These are phyloP conservation scores for Dactylorhiza incarnata DNA, from an alignment of 106 monocot genomes.

Conservation along the genomic window DNA sequence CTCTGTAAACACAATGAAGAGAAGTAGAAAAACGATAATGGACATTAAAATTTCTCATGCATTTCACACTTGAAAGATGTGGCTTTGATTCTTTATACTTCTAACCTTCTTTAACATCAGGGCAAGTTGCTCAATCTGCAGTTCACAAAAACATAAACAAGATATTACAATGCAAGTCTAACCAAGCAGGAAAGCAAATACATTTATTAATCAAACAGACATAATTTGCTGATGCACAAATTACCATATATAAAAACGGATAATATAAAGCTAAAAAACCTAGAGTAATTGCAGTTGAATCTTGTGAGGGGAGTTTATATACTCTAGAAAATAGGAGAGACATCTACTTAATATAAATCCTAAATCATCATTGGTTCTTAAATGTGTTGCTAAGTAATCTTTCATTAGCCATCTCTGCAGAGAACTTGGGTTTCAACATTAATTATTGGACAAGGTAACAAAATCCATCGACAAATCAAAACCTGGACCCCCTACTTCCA, in stretches of 20 bases:
- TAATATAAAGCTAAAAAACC: not conserved
- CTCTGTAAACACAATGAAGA: constrained; percentile 43
- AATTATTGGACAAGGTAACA: not conserved
- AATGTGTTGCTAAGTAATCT: not conserved
- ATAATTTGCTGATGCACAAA: not conserved
- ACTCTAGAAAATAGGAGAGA: not conserved
- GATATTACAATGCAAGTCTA: constrained; percentile 7
- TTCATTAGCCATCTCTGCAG: not conserved
- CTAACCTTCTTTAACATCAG: constrained; percentile 63
- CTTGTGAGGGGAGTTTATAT: not conserved
- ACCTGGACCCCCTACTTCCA: too few species aligned
- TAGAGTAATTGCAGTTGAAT: not conserved
- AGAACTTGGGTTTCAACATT: not conserved
- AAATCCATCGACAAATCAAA: too few species aligned
- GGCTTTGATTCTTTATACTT: not conserved
- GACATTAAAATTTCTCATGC: not conserved
- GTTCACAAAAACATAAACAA: constrained; percentile 6
- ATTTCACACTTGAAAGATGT: not conserved
- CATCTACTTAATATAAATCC: not conserved
- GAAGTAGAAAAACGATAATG: constrained; percentile 1
- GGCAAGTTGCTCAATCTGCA: constrained; percentile 89
- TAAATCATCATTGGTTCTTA: not conserved
- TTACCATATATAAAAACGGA: not conserved
- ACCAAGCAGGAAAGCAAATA: not conserved
- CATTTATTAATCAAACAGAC: not conserved